Conservation (phyloP, 75 land plant species). For the Pinus taeda region DNA sequence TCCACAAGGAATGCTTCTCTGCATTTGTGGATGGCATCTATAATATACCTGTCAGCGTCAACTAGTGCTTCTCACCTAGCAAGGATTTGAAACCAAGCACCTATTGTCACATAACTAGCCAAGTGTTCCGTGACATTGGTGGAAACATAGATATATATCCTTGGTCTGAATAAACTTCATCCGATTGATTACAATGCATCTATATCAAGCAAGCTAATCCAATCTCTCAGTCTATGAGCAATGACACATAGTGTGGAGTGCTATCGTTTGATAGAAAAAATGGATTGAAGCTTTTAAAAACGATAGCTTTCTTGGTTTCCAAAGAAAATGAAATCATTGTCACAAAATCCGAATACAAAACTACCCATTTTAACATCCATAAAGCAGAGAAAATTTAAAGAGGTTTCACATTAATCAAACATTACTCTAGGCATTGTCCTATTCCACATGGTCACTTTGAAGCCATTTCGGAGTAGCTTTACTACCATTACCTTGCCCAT, state of each 20-base stretch:
- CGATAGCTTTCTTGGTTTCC: background rate
- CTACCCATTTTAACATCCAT: background rate
- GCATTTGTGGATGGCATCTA: no score
- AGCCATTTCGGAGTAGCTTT: constrained; percentile 71
- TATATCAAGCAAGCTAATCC: background rate
- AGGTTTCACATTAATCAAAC: background rate
- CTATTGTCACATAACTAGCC: no score
- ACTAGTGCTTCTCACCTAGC: no score
- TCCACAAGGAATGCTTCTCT: no score
- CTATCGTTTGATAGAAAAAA: background rate
- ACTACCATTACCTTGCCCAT: constrained; percentile 95
- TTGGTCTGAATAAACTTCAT: no score
- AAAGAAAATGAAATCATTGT: background rate
- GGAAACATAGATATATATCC: no score
- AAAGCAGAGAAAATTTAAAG: background rate
- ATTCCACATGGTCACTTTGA: constrained; percentile 94
- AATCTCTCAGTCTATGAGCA: background rate
- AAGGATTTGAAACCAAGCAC: no score
- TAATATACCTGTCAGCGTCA: no score
- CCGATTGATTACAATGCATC: no score
- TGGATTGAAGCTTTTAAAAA: background rate
- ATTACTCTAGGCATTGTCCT: constrained; percentile 65
- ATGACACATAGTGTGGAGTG: no score
- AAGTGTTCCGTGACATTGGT: no score
- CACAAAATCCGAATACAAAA: background rate